These are phyloP conservation scores for Ceratocystis lukuohia DNA, from an alignment of 2,329 filamentous ascomycete genomes.

Conservation along the genomic window DNA sequence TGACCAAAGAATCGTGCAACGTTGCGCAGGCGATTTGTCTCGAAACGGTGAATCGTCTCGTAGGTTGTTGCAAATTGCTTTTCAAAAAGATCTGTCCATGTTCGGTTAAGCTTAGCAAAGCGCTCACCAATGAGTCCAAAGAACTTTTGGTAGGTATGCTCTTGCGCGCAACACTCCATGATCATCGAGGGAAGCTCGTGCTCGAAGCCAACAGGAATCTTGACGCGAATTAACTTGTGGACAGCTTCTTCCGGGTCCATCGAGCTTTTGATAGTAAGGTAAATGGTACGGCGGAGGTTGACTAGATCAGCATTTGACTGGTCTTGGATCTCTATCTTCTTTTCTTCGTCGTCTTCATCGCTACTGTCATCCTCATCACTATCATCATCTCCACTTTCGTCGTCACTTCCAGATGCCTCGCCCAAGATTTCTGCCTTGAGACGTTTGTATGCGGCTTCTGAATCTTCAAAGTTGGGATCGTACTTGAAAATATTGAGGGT, in stretches of 20 bases:
- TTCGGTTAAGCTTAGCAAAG: conserved; percentile 87
- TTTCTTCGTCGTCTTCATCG: conserved; percentile 64
- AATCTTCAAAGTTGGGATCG: conserved; percentile 76
- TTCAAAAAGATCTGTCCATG: conserved; percentile 91
- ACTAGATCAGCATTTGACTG: conserved; percentile 93
- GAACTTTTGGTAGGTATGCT: conserved; percentile 95
- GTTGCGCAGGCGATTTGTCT: conserved; percentile 88
- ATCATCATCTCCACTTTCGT: conserved; percentile 45
- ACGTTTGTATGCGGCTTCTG: conserved; percentile 80
- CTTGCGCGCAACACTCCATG: conserved; percentile 90
- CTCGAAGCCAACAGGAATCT: conserved; percentile 74
- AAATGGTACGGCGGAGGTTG: conserved; percentile 85
- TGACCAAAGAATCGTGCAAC: conserved; percentile 93
- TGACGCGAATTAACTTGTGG: conserved; percentile 93
- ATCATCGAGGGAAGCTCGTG: conserved; percentile 91
- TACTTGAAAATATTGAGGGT: conserved; percentile 91
- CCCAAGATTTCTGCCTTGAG: conserved; percentile 89
- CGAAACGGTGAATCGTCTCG: conserved; percentile 92
- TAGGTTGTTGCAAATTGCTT: conserved; percentile 85
- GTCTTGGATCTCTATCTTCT: conserved; percentile 90
- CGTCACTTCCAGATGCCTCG: conserved; percentile 76
- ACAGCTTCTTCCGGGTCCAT: conserved; percentile 93
- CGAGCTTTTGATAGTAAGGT: conserved; percentile 93
- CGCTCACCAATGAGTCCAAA: conserved; percentile 88
- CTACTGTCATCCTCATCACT: conserved; percentile 53